Percentiles rank a stretch among this genome's conserved stretches.
Conservation (phyloP, 2,329 filamentous ascomycete genomes). For the Helicocarpus griseus region DNA sequence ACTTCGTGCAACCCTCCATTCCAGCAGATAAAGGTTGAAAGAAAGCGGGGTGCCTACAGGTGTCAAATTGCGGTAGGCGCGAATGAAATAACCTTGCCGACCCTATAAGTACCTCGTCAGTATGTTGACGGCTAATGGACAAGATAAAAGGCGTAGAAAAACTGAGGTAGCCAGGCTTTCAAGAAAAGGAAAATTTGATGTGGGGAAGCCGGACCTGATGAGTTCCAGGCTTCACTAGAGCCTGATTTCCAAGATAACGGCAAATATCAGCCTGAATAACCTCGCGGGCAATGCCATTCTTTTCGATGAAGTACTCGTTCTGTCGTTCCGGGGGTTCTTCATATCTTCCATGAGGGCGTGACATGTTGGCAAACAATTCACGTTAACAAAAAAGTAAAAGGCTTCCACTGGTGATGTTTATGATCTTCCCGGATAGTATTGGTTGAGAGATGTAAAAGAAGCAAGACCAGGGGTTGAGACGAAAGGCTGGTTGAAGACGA, state of each 20-base stretch:
- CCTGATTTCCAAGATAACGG: constrained; percentile 74
- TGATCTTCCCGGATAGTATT: background rate
- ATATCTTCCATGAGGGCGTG: constrained; percentile 25
- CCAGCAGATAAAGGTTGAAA: constrained; percentile 8
- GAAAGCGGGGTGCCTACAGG: constrained; percentile 44
- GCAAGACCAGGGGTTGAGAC: background rate
- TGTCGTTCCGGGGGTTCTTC: constrained; percentile 33
- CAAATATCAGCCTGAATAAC: constrained; percentile 79
- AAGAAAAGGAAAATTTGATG: constrained; percentile 11
- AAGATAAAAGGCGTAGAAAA: constrained; percentile 3
- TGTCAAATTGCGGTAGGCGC: constrained; percentile 68
- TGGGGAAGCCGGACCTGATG: constrained; percentile 54
- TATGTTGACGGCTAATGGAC: too few species aligned
- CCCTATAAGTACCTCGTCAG: constrained; percentile 41
- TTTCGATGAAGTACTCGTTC: constrained; percentile 72
- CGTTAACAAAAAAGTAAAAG: constrained; percentile 7
- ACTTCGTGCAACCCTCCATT: background rate
- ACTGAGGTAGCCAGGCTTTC: constrained; percentile 10
- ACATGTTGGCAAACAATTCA: constrained; percentile 27
- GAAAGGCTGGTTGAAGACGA: background rate
- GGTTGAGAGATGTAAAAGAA: background rate
- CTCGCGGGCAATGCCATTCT: constrained; percentile 72
- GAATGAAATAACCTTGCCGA: constrained; percentile 66
- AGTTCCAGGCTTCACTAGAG: constrained; percentile 63
- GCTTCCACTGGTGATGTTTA: constrained; percentile 1